These are phyloP conservation scores for Aegilops speltoides DNA, from an alignment of 176 grass and related monocot genomes.

Conservation along the genomic window DNA sequence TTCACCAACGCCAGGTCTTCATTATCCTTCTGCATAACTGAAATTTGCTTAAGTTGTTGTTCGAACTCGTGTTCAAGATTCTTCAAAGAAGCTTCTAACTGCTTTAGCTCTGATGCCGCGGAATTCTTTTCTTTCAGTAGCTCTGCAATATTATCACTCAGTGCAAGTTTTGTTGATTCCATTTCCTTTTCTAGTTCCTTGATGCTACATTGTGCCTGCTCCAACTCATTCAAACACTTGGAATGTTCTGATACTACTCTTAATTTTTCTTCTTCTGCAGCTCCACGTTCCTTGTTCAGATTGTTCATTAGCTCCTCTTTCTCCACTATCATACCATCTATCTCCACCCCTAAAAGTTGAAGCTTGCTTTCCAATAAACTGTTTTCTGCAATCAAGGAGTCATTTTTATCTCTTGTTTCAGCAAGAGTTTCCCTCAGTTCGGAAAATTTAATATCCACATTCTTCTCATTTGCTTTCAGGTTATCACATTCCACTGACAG, in stretches of 20 bases:
- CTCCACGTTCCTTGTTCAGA: slow-evolving; percentile 31
- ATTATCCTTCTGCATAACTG: slow-evolving; percentile 32
- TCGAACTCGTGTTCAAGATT: slow-evolving; percentile 44
- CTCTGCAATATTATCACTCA: slow-evolving; percentile 31
- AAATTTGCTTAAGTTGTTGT: slow-evolving; percentile 39
- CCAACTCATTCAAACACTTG: slow-evolving; percentile 41
- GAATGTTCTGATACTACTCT: slow-evolving; percentile 38
- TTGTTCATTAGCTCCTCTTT: slow-evolving; percentile 37
- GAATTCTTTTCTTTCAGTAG: slow-evolving; percentile 29
- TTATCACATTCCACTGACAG: slow-evolving; percentile 37
- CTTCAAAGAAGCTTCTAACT: slow-evolving; percentile 43
- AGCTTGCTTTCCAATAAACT: slow-evolving; percentile 44
- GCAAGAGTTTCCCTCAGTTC: slow-evolving; percentile 38
- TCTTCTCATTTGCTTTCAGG: slow-evolving; percentile 46
- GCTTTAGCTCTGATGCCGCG: neutral
- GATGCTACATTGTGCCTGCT: slow-evolving; percentile 26
- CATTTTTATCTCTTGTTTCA: slow-evolving; percentile 48
- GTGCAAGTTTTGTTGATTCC: slow-evolving; percentile 39
- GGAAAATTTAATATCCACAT: slow-evolving; percentile 36
- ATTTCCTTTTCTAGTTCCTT: slow-evolving; percentile 39
- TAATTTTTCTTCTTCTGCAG: slow-evolving; percentile 43
- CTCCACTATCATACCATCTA: slow-evolving; percentile 44
- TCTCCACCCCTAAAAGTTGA: slow-evolving; percentile 29
- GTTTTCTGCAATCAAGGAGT: slow-evolving; percentile 35
- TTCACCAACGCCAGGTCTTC: slow-evolving; percentile 34